These are phyloP conservation scores for Blastobotrys chiropterorum DNA, from an alignment of 805 yeast species.

Conservation along the genomic window DNA sequence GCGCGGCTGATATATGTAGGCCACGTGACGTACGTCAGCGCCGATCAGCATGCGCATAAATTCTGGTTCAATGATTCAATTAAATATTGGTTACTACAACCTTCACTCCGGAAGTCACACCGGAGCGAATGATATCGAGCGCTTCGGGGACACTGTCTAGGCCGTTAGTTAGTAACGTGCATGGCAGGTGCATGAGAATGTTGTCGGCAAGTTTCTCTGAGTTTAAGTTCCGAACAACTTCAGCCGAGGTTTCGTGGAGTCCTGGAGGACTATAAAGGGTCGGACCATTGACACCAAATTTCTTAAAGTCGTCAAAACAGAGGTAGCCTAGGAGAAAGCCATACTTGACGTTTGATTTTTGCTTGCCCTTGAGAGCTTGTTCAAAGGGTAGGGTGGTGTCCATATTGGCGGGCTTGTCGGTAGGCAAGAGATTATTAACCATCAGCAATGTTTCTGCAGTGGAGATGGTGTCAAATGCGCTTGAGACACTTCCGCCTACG, in stretches of 20 bases:
- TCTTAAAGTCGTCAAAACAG: conserved; percentile 9
- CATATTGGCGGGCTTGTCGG: not conserved
- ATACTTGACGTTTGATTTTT: not conserved
- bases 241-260: conserved; percentile 5
- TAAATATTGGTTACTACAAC: conserved; percentile 2
- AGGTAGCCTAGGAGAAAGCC: conserved; percentile 14
- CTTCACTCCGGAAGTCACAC: conserved; percentile 16
- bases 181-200: conserved; percentile 11
- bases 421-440: not conserved
- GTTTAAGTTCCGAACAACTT: conserved; percentile 4
- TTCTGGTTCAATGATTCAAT: no score
- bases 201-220: not conserved
- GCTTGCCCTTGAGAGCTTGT: not conserved
- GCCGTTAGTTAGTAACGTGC: conserved; percentile 10
- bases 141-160: conserved; percentile 11
- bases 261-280: conserved; percentile 12
- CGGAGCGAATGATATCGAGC: conserved; percentile 10
- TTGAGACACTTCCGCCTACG: conserved; percentile 19
- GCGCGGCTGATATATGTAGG: no score
- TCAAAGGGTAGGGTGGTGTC: not conserved
- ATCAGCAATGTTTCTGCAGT: conserved; percentile 13
- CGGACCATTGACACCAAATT: conserved; percentile 8
- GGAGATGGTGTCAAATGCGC: conserved; percentile 25
- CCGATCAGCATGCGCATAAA: no score
- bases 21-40: no score